These are phyloP conservation scores for Globisporangium heterothallicum DNA, from an alignment of 352 stramenopile species.

Conservation along the genomic window DNA sequence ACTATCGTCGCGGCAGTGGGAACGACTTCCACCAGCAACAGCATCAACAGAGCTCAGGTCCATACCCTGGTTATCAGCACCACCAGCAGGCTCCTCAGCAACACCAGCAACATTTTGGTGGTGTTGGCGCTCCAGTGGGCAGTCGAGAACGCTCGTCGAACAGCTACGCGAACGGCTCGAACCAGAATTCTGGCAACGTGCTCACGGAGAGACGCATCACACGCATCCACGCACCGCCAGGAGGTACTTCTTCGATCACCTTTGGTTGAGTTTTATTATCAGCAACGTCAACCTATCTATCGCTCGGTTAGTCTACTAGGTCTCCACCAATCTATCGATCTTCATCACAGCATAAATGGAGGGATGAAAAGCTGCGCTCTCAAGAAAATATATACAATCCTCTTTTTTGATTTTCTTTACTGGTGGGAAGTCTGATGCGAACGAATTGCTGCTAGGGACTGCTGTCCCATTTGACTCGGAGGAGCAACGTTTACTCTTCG, in stretches of 20 bases:
- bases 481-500: slow-evolving; percentile 17
- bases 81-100: slow-evolving; percentile 14
- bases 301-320: too few species aligned
- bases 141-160: slow-evolving; percentile 60
- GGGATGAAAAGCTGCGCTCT: too few species aligned
- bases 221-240: slow-evolving; percentile 83
- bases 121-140: slow-evolving; percentile 11
- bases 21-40: slow-evolving; percentile 12
- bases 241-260: slow-evolving; percentile 75
- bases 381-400: too few species aligned
- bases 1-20: slow-evolving; percentile 23
- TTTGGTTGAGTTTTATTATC: slow-evolving; percentile 58
- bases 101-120: slow-evolving; percentile 11
- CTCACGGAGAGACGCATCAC: slow-evolving; percentile 87
- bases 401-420: too few species aligned
- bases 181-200: slow-evolving; percentile 89
- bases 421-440: too few species aligned
- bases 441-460: background rate
- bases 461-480: background rate
- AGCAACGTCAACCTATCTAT: too few species aligned
- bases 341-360: too few species aligned
- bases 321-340: too few species aligned
- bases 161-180: slow-evolving; percentile 72
- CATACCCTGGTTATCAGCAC: slow-evolving; percentile 10
- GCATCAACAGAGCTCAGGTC: slow-evolving; percentile 18